Base-by-base conservation (phyloP, 352 stramenopile species). In the Phytophthora capsici region DNA sequence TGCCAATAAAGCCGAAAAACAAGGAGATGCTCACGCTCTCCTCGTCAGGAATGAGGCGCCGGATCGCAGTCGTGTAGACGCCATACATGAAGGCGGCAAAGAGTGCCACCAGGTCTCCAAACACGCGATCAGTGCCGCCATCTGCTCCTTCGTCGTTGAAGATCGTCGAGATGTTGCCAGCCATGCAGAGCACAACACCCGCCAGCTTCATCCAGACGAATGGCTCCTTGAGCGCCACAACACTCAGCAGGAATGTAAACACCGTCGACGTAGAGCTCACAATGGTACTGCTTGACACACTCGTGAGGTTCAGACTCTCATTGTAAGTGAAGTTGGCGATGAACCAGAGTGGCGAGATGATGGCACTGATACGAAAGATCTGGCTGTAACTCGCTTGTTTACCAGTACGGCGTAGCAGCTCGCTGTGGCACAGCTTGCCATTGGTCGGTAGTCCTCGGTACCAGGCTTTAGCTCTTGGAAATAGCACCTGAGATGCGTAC, bases 251-350 rank as follows among this genome's bases (percentile, higher is more conserved):
- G 67, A 98, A 97, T 14, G 95, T 98, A 66, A 98, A 99, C 17
- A 98, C 80, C 22, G 86, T 95, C 25, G 93, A 97, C 30, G 93
- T 98, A 34, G 87, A 94, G 57, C 86, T 95, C 50, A 99, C 89
- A 32, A 99, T 97, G 10, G 97, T 99, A 50, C 82, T 97, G 66
- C 86, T 98, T 23, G 94, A 97, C 25, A 99, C 95, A 40, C 86
- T 89, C n/a, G 94, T 98, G 64, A 90, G 89, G 64, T 89, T 82
- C 13, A 99, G 70, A 38, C 80, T 95, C 38, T 90, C 71, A 74
- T 98, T 98, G 79, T 99, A 98, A 37, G 88, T 85, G 52, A 90
- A 98, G 65, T 98, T 98, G 32, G 93, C 93, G 20, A 96, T 52
- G 71, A 99, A 98, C 95, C 95, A 99, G 19, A 98, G 67, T 9